Evolutionary conservation across 2,329 filamentous ascomycete species (phyloP), one percentile per base, ranked within the genome.

Genomic region (Aspergillus aculeatinus): DNA sequence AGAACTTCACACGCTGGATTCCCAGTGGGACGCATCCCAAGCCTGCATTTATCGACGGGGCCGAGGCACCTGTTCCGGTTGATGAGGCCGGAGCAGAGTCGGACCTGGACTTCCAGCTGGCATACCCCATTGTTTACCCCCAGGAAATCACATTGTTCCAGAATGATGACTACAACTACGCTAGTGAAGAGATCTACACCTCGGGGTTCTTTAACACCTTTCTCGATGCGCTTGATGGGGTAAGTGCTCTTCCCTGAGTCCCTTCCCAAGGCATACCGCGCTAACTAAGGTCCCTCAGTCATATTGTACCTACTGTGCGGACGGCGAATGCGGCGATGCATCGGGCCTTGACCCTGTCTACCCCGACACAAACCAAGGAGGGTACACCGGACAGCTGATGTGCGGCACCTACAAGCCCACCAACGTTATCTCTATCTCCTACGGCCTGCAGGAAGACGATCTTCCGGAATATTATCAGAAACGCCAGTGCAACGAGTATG

Each of bases 391-490:
- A 6, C 25, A 56, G 51, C 35, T 59, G 7, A 59, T 59, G 57
- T 59, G 57, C 19, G 57, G 57, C 6, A 52, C 51, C 2, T 59
- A 55, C 35, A 55, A 59, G 48, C 57, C 57, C 1, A 59, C 57
- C 6, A 59, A 59, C 27, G 57, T 59, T 2, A 51, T 59, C 23
- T 55, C 51, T n/a, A 52, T 59, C 2, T 59, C 57, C 16, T 59
- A 59, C 5, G 57, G 57, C 6, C n/a, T 23, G 11, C 57, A 59
- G 19, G 57, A 59, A 21, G 21, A 33, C 11, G 51, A 59, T n/a
- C 52, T 59, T 2, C 57, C 57, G 1, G 52, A 33, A 4, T 51
- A 33, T 10, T 59, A 59, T 9, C 57, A 59, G 19, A 31, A 56
- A 16, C 29, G 57, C 3, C 57, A 59, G 47, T 59, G 57, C 33